Evolutionary conservation across 2,329 filamentous ascomycete genomes (phyloP).

Genomic region (Epichloe hybrida): DNA sequence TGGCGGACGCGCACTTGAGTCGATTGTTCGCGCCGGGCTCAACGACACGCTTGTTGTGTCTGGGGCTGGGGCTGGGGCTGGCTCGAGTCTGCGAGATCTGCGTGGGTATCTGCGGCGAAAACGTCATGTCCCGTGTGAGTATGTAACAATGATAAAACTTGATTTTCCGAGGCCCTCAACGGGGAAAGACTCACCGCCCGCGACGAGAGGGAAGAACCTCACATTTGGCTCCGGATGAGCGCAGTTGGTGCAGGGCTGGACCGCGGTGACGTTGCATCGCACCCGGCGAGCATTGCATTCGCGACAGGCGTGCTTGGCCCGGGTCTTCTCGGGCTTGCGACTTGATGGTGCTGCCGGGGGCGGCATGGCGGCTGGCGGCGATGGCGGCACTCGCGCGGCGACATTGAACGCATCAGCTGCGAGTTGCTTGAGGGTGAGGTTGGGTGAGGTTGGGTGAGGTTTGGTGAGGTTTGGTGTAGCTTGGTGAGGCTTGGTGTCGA

Average conservation of each 20-base stretch:
- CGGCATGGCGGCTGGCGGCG: slow-evolving; percentile 4
- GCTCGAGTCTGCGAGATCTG: slow-evolving; percentile 10
- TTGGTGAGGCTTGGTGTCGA: not conserved
- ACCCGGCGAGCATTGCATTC: slow-evolving; percentile 22
- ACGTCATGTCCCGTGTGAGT: not conserved
- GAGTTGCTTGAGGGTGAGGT: not conserved
- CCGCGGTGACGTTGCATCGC: slow-evolving; percentile 22
- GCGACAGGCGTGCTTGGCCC: slow-evolving; percentile 22
- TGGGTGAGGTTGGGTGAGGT: no score
- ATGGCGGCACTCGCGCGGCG: not conserved
- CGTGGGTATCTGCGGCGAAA: slow-evolving; percentile 12
- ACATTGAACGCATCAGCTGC: no score
- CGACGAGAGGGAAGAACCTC: slow-evolving; percentile 21
- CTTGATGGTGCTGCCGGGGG: not conserved
- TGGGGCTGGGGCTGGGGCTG: slow-evolving; percentile 4
- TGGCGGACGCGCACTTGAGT: not conserved
- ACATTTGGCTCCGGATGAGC: slow-evolving; percentile 13
- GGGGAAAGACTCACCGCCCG: slow-evolving; percentile 14
- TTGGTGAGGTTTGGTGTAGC: no score
- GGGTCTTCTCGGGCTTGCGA: slow-evolving; percentile 19
- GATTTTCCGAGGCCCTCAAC: no score
- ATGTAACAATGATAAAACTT: no score
- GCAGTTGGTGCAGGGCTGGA: slow-evolving; percentile 21
- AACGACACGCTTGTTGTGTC: slow-evolving; percentile 4
- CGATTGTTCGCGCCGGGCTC: not conserved